These are phyloP conservation scores for Candida gorgasii DNA, from an alignment of 805 yeast genomes.

Conservation along the genomic window DNA sequence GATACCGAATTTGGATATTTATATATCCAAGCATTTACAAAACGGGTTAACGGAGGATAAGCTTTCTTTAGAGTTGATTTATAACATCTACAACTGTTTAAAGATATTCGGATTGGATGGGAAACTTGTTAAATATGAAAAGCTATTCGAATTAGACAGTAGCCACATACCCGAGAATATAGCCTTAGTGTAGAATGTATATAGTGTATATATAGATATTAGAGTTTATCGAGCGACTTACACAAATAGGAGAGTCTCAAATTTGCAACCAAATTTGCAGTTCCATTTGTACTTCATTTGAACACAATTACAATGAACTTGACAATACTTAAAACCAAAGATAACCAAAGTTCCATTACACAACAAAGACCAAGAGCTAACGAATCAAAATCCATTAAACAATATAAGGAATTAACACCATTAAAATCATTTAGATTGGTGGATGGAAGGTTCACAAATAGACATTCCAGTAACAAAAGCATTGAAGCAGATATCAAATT, in stretches of 20 bases:
- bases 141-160: slow-evolving; percentile 4
- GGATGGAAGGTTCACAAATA: slow-evolving; percentile 3
- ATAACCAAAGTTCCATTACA: not conserved
- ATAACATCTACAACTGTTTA: slow-evolving; percentile 21
- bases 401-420: not conserved
- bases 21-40: not conserved
- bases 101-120: slow-evolving; percentile 30
- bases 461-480: not conserved
- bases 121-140: slow-evolving; percentile 23
- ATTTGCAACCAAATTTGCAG: not conserved
- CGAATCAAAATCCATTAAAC: not conserved
- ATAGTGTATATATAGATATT: not conserved
- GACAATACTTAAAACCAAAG: not conserved
- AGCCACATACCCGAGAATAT: not conserved
- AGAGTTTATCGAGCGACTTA: not conserved
- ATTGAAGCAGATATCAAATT: slow-evolving; percentile 3
- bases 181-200: not conserved
- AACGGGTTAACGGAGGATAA: not conserved
- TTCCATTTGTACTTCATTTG: too few species aligned
- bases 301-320: not conserved
- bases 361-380: not conserved
- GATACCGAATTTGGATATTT: slow-evolving; percentile 33
- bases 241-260: not conserved
- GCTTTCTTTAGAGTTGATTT: slow-evolving; percentile 18
- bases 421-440: not conserved